These are phyloP conservation scores for Neophaeococcomyces mojaviensis DNA, from an alignment of 2,329 filamentous ascomycete species.

Conservation along the genomic window DNA sequence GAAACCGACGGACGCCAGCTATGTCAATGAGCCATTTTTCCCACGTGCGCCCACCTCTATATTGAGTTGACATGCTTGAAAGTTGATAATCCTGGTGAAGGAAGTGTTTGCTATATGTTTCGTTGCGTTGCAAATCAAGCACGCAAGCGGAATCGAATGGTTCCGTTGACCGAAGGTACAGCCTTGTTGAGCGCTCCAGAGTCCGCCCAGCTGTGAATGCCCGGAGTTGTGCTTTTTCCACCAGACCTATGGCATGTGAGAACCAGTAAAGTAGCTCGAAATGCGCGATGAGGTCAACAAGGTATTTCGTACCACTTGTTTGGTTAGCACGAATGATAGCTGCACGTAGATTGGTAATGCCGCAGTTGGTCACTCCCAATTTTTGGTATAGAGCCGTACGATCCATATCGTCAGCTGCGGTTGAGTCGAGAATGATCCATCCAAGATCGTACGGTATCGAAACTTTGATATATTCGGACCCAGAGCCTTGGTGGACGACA, in stretches of 20 bases:
- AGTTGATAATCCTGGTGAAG: conserved; percentile 6
- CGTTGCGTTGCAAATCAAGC: conserved; percentile 5
- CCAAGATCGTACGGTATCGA: conserved; percentile 11
- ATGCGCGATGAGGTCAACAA: conserved; percentile 2
- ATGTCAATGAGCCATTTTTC: conserved; percentile 11
- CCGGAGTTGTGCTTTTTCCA: neutral
- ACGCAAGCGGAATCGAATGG: conserved; percentile 9
- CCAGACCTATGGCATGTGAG: neutral
- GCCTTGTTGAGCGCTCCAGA: neutral
- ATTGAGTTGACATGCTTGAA: conserved; percentile 9
- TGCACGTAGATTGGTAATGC: neutral
- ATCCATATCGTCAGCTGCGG: conserved; percentile 5
- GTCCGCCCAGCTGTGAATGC: neutral
- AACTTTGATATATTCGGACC: conserved; percentile 8
- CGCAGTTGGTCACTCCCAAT: conserved; percentile 9
- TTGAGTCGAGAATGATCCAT: conserved; percentile 10
- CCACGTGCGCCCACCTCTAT: conserved; percentile 11
- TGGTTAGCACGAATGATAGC: conserved; percentile 4
- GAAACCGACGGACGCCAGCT: conserved; percentile 13
- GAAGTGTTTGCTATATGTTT: conserved; percentile 7
- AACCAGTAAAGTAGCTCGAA: conserved; percentile 16
- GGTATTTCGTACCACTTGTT: neutral
- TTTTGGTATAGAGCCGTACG: conserved; percentile 9
- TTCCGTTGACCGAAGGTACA: conserved; percentile 10
- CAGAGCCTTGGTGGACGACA: conserved; percentile 10